Evolutionary conservation across 192 early-diverging fungal species (phyloP), one percentile per base, ranked within the genome.

Genomic region (Coemansia sp.): DNA sequence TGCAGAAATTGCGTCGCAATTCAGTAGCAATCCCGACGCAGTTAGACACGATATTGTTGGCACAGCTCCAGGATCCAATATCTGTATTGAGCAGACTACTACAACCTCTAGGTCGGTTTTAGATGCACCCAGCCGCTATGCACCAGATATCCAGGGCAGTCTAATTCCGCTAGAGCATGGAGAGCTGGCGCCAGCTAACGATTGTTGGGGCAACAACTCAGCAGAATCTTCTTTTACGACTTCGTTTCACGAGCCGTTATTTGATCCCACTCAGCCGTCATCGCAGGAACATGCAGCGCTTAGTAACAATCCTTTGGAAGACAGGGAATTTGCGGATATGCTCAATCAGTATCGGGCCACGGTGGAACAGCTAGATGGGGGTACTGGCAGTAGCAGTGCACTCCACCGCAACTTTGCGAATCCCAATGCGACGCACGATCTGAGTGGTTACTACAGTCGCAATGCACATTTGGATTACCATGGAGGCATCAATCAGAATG

Each of bases 51-150:
- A 3, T 12, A 38, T 7, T 38, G 34, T 38, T 38, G 8, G 34
- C 10, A 38, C 5, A 9, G 34, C 34, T 38, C 34, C 10, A 38
- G 34, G 8, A 9, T 9, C 34, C 34, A 38, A 38, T 38, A 12
- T 38, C 34, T 38, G 34, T 38, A 38, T 38, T 38, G 34, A 9
- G 10, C 34, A 31, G 19, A 14, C n/a, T 27, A 21, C 24, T 3
- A 24, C 38, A 58, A 26, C 55, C 19, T 16, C n/a, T 4, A 18
- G 7, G 25, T 25, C 10, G 27, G 19, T 64, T 10, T 34, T 68
- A 18, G 54, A 74, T 49, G 27, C 41, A 28, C 66, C 72, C 23
- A 53, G 57, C 14, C 72, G 72, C 24, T 74, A 68, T 52, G 52
- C 51, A 6, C 16, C 19, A 30, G 57, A 64, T 23, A 68, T 74